A percentile compares a stretch with the other conserved stretches of the same genome.
These are phyloP conservation scores for Extremus antarcticus DNA, from an alignment of 495 filamentous ascomycete species.

Conservation along the genomic window DNA sequence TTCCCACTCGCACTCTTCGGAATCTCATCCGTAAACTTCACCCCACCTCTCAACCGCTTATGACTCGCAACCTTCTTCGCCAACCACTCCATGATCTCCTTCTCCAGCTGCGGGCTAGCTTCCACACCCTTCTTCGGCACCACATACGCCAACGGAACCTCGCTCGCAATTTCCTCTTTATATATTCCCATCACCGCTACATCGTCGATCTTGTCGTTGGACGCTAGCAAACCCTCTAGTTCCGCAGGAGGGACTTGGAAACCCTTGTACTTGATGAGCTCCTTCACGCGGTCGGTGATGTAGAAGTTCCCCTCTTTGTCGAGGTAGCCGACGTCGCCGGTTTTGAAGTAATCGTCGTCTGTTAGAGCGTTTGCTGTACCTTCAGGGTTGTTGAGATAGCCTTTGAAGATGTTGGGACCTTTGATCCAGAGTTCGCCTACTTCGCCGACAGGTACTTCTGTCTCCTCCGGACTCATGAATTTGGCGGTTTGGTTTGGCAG, in stretches of 20 bases:
- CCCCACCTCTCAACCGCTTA: conserved; percentile 25
- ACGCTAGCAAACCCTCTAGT: conserved; percentile 29
- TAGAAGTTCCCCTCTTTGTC: conserved; percentile 47
- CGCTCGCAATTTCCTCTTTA: conserved; percentile 28
- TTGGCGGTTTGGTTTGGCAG: conserved; percentile 76
- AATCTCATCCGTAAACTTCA: conserved; percentile 23
- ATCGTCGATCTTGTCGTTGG: conserved; percentile 27
- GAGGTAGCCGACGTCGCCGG: conserved; percentile 58
- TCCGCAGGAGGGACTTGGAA: conserved; percentile 34
- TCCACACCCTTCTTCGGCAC: conserved; percentile 23
- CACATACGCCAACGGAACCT: conserved; percentile 32
- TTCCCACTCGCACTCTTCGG: conserved; percentile 24
- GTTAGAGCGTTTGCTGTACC: conserved; percentile 56
- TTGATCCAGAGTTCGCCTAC: conserved; percentile 53
- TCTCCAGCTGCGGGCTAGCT: conserved; percentile 17
- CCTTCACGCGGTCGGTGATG: conserved; percentile 44
- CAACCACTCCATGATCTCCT: conserved; percentile 29
- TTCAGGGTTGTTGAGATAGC: conserved; percentile 61
- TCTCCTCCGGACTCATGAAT: conserved; percentile 46
- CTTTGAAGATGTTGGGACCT: conserved; percentile 66
- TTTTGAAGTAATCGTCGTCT: conserved; percentile 69
- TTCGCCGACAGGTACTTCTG: conserved; percentile 32
- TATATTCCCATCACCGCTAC: conserved; percentile 34
- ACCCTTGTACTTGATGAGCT: conserved; percentile 46
- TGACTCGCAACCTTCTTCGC: conserved; percentile 26